phyloP scores from a whole-genome alignment of 257 asterid species.

The Echites panduratus region DNA sequence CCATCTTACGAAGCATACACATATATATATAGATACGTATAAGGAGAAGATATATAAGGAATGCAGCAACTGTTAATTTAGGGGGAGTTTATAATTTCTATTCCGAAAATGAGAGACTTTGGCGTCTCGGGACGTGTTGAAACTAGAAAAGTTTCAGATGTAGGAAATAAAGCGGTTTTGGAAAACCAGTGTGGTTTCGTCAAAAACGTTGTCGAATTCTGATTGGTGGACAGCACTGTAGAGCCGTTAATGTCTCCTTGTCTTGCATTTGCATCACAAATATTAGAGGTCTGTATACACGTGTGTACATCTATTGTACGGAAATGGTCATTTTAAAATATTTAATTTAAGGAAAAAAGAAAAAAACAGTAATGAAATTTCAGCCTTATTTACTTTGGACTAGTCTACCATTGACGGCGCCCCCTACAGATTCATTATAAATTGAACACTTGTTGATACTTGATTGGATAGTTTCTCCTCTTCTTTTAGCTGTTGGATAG shows the following conservation, averaged over 20 bases:
- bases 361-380: too few relatives aligned
- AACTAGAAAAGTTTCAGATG: slow-evolving; percentile 15
- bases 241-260: slow-evolving; percentile 5
- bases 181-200: slow-evolving; percentile 45
- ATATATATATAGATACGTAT: neutral
- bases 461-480: neutral
- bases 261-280: neutral
- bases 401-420: slow-evolving; percentile 1
- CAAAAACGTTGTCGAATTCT: slow-evolving; percentile 46
- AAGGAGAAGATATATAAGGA: neutral
- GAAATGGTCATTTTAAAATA: neutral
- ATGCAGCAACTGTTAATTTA: neutral
- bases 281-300: slow-evolving; percentile 3
- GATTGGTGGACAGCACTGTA: slow-evolving; percentile 34
- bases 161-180: slow-evolving; percentile 18
- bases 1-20: slow-evolving; percentile 1
- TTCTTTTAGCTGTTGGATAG: too few relatives aligned
- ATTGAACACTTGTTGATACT: neutral
- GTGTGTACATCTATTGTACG: slow-evolving; percentile 10
- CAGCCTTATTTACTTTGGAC: neutral
- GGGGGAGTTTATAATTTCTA: neutral
- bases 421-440: neutral
- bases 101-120: neutral
- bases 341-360: neutral
- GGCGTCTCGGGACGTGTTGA: neutral